Conservation (phyloP, 1,284 basidiomycete species). For the Tilletiopsis washingtonensis region DNA sequence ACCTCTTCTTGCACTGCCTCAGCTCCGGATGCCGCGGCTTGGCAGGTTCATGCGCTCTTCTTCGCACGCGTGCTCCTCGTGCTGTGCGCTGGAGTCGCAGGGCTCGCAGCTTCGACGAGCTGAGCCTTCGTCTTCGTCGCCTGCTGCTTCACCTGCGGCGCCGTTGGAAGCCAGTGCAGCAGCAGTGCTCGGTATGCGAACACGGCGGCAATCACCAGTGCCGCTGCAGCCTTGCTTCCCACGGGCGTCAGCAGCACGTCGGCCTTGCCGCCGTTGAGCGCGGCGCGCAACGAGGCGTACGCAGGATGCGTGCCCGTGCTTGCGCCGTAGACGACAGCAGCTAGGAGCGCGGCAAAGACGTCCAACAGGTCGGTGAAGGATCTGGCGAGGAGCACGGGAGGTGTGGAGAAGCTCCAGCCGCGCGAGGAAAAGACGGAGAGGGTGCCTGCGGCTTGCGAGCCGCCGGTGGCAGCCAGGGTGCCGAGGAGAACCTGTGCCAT, state of each 20-base stretch:
- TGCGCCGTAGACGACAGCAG: slow-evolving; percentile 17
- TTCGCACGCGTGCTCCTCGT: no score
- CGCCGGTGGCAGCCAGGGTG: slow-evolving; percentile 30
- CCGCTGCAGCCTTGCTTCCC: slow-evolving; percentile 22
- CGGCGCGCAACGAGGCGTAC: slow-evolving; percentile 6
- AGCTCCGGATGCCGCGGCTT: no score
- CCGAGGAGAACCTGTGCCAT: slow-evolving; percentile 26
- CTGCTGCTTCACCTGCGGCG: background rate
- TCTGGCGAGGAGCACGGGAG: slow-evolving; percentile 22
- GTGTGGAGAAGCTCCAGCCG: slow-evolving; percentile 28
- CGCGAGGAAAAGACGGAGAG: slow-evolving; percentile 28
- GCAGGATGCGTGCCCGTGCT: slow-evolving; percentile 18
- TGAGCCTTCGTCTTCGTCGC: no score
- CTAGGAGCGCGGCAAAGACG: slow-evolving; percentile 23
- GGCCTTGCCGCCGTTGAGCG: background rate
- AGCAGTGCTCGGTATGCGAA: slow-evolving; percentile 22
- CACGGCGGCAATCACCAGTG: slow-evolving; percentile 23
- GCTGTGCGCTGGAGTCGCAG: no score
- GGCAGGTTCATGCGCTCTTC: no score
- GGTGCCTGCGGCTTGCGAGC: slow-evolving; percentile 30
- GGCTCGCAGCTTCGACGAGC: no score
- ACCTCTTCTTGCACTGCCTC: no score
- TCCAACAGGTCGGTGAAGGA: slow-evolving; percentile 23
- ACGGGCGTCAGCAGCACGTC: slow-evolving; percentile 12
- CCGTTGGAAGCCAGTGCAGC: slow-evolving; percentile 15